These are phyloP conservation scores for Botrytis medusae DNA, from an alignment of 2,329 filamentous ascomycete species.

Conservation along the genomic window DNA sequence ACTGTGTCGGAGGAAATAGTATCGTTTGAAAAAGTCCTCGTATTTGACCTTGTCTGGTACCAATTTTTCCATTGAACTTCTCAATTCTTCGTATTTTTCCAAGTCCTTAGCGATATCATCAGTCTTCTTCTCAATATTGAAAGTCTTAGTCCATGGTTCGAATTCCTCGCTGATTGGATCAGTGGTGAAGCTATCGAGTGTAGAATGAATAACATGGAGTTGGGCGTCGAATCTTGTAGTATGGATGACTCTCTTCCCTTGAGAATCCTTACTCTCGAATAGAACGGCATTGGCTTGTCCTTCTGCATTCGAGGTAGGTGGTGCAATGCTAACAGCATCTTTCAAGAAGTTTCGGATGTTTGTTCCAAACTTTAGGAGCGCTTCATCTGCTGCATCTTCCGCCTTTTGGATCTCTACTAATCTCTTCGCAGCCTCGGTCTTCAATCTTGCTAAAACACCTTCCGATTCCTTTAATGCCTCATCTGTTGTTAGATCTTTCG, in stretches of 20 bases:
- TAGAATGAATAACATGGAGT: slow-evolving; percentile 90
- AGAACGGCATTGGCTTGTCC: slow-evolving; percentile 63
- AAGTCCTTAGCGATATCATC: slow-evolving; percentile 78
- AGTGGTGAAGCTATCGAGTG: slow-evolving; percentile 75
- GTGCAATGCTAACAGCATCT: slow-evolving; percentile 85
- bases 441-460: slow-evolving; percentile 73
- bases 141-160: slow-evolving; percentile 68
- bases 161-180: slow-evolving; percentile 78
- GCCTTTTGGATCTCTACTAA: slow-evolving; percentile 87
- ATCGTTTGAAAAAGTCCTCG: slow-evolving; percentile 85
- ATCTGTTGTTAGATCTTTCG: slow-evolving; percentile 48
- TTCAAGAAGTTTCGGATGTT: slow-evolving; percentile 87
- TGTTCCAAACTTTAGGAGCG: slow-evolving; percentile 83
- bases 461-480: slow-evolving; percentile 52
- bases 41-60: slow-evolving; percentile 95
- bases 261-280: slow-evolving; percentile 90
- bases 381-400: slow-evolving; percentile 95
- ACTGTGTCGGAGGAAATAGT: slow-evolving; percentile 91
- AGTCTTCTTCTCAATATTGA: slow-evolving; percentile 82
- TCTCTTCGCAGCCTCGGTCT: slow-evolving; percentile 74
- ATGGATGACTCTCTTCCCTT: slow-evolving; percentile 90
- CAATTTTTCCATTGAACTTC: slow-evolving; percentile 87
- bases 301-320: slow-evolving; percentile 57
- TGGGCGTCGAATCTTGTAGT: slow-evolving; percentile 93
- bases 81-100: slow-evolving; percentile 81